Evolutionary conservation across 2,329 filamentous ascomycete genomes (phyloP), one percentile per base, ranked within the genome.

Genomic region (Alternaria solani): DNA sequence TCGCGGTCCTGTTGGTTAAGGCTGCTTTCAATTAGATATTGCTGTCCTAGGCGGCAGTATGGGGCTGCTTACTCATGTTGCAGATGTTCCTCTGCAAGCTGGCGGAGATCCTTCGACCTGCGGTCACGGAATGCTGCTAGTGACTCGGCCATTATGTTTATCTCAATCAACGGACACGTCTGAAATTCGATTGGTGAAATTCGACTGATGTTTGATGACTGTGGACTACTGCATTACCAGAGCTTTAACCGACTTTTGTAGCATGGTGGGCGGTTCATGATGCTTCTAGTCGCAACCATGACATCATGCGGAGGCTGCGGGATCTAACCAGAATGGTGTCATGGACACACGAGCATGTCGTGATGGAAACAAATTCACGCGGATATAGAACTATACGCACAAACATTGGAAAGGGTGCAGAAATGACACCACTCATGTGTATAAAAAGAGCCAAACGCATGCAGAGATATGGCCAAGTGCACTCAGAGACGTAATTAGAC

Each of bases 1-100:
- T 87, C 83, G 51, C 88, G 87, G 71, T 91, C 89, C 26, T 82
- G 80, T 49, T 84, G 77, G n/a, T 79, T 80, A 38, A 88, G 81
- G 67, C 75, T 77, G 23, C 14, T 1, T 0, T 32, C 12, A 5
- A 16, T 72, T 44, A 69, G 64, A 32, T 25, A 49, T 49, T 25
- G 32, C 20, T 36, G n/a, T 36, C 20, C 46, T 11, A 49, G 14
- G 46, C 20, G 34, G 8, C 36, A 49, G 23, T 38, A 23, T n/a
- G 20, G 11, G 23, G 14, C 46, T 49, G 55, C 65, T n/a, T 67
- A 75, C 74, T 76, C 74, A 66, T 76, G 73, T 46, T 75, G 70
- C 9, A 76, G 54, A 42, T 76, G 74, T 46, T 75, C 68, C 49
- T 76, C 74, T 5, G 74, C 73, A 4, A 76, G 67, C 46, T 69